phyloP scores from a whole-genome alignment of 1,139 yeast species.

The Yamadazyma friedrichii region DNA sequence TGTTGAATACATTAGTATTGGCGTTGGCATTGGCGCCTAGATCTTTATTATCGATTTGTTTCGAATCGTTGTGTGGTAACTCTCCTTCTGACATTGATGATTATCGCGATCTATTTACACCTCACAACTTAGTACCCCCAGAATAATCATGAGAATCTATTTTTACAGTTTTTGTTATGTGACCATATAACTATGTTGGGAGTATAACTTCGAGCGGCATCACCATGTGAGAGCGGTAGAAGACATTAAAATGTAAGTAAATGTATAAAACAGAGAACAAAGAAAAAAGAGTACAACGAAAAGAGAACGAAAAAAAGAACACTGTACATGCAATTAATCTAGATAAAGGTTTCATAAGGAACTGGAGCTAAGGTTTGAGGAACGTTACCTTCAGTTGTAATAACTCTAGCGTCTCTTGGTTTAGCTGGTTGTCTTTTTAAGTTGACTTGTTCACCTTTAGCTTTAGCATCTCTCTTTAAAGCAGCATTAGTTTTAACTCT shows the following conservation, averaged over 20 bases:
- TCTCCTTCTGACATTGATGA: slow-evolving; percentile 1
- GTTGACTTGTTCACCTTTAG: slow-evolving; percentile 84
- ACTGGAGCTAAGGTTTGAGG: slow-evolving; percentile 99
- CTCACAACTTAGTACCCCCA: too few relatives aligned
- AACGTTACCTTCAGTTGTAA: slow-evolving; percentile 72
- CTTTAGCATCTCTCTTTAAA: slow-evolving; percentile 92
- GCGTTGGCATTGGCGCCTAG: not conserved
- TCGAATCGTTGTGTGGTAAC: too few relatives aligned
- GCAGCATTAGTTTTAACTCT: slow-evolving; percentile 98
- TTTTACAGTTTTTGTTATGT: too few relatives aligned
- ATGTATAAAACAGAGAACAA: not conserved
- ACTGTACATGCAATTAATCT: slow-evolving; percentile 19
- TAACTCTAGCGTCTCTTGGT: slow-evolving; percentile 92
- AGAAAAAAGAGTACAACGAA: not conserved
- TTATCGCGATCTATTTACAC: slow-evolving; percentile 3
- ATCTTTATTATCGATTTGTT: too few relatives aligned
- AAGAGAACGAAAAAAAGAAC: not conserved
- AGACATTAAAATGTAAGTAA: too few relatives aligned
- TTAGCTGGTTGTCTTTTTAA: slow-evolving; percentile 98
- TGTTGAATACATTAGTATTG: slow-evolving; percentile 25
- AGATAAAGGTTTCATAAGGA: slow-evolving; percentile 98
- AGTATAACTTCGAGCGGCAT: too few relatives aligned
- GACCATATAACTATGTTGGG: too few relatives aligned
- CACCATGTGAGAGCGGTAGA: too few relatives aligned
- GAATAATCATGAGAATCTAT: too few relatives aligned